Evolutionary conservation across 192 early-diverging fungal species (phyloP).

Genomic region (Backusella macrospora): DNA sequence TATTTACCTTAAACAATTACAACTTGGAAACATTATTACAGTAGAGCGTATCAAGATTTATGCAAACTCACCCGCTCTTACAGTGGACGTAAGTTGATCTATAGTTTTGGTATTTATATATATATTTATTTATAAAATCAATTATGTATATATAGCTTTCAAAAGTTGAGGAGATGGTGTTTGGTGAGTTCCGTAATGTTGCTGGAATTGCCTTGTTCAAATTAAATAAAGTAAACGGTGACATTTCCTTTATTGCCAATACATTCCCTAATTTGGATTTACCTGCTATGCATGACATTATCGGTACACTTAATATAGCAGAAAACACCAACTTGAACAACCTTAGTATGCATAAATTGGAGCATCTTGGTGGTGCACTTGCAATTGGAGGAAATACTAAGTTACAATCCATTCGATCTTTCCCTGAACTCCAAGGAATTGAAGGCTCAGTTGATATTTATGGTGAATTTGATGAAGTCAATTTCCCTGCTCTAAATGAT

Average conservation of each 20-base stretch:
- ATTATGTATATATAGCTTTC: not conserved
- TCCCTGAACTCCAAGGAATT: slow-evolving; percentile 58
- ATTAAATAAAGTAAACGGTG: slow-evolving; percentile 50
- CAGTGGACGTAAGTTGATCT: slow-evolving; percentile 16
- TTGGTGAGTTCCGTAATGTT: slow-evolving; percentile 64
- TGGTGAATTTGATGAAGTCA: slow-evolving; percentile 63
- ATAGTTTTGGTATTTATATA: not conserved
- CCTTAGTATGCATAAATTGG: slow-evolving; percentile 57
- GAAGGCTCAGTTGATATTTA: slow-evolving; percentile 60
- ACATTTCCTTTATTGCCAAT: slow-evolving; percentile 66
- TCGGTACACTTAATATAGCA: slow-evolving; percentile 60
- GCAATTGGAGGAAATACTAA: slow-evolving; percentile 67
- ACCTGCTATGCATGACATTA: slow-evolving; percentile 46
- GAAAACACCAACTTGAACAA: slow-evolving; percentile 58
- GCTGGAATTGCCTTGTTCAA: slow-evolving; percentile 46
- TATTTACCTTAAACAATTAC: slow-evolving; percentile 35
- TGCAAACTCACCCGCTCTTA: slow-evolving; percentile 31
- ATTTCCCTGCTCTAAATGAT: slow-evolving; percentile 44
- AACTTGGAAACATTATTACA: slow-evolving; percentile 20
- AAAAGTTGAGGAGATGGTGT: slow-evolving; percentile 41
- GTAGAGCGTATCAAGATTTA: slow-evolving; percentile 20
- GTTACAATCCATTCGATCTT: slow-evolving; percentile 53
- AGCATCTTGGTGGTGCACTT: slow-evolving; percentile 63
- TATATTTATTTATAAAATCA: not conserved
- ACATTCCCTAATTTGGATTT: slow-evolving; percentile 53